phyloP scores from a whole-genome alignment of 768 basidiomycete species.

The Polyporus arcularius region DNA sequence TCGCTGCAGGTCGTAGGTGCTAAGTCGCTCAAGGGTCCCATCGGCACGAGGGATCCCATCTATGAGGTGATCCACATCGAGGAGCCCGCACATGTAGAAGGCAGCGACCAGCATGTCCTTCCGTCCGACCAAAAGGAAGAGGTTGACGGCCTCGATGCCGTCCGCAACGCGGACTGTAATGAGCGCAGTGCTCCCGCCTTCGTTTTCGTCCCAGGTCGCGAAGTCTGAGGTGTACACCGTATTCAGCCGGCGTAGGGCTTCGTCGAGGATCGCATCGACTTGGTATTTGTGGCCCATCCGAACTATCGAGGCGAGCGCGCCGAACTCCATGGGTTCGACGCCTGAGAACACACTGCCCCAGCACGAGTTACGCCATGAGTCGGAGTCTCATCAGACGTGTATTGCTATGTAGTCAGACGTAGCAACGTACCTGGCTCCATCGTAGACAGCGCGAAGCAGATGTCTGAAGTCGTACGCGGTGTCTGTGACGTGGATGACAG shows the following conservation, averaged over 20 bases:
- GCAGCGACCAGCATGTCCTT: slow-evolving; percentile 2
- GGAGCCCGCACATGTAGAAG: slow-evolving; percentile 4
- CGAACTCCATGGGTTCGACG: not conserved
- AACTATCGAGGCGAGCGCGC: slow-evolving; percentile 6
- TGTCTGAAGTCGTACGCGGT: not conserved
- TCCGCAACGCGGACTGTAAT: not conserved
- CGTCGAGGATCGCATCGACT: not conserved
- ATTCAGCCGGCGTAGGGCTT: not conserved
- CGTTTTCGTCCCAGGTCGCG: not conserved
- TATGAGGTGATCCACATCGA: not conserved
- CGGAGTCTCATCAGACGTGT: too few relatives aligned
- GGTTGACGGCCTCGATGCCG: slow-evolving; percentile 3
- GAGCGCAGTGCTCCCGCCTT: not conserved
- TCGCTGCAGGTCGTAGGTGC: not conserved
- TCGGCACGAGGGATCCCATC: not conserved
- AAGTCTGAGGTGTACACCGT: not conserved
- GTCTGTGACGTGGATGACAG: slow-evolving; percentile 1
- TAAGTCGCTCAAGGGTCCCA: not conserved
- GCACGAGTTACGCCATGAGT: not conserved
- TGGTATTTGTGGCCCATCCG: slow-evolving; percentile 11
- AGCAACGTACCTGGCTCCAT: not conserved
- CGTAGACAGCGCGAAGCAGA: not conserved
- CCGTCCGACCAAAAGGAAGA: not conserved
- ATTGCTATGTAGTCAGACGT: too few relatives aligned
- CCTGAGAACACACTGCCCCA: not conserved